Evolutionary conservation across 2,329 filamentous ascomycete species (phyloP), one percentile per base, ranked within the genome.

Genomic region (Davidsoniella australis): DNA sequence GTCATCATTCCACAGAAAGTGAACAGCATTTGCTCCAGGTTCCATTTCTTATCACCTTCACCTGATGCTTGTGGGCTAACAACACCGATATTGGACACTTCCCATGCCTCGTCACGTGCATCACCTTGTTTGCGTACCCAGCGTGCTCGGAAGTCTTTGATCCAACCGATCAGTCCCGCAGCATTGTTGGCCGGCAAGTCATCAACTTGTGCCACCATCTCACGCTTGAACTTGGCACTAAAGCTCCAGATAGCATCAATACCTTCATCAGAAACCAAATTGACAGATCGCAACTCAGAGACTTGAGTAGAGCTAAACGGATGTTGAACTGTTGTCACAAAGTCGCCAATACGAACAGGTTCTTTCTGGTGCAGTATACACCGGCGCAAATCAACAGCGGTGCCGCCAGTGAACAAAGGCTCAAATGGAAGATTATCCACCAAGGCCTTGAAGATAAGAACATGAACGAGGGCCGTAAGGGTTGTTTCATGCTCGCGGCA

Each of bases 51-150:
- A 12, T 41, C 33, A 4, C 2, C 18, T 18, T 29, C 8, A n/a
- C 17, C 38, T 14, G 8, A 40, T 7, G 16, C 17, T 8, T 41
- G 18, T 4, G 41, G 33, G 4, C 16, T 56, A n/a, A 70, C 56
- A 12, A 62, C 61, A 1, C 74, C 73, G 4, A 75, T 52, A 55
- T 76, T 78, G 53, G 69, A 75, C 4, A 76, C 56, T 53, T 70
- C 68, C 67, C 71, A 76, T 1, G 69, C 68, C 2, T 56, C 55
- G 2, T 62, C 57, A 8, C 71, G 64, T 10, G 60, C 55, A 48
- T 62, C 58, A 1, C 71, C 71, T 14, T 73, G 57, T 55, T 67
- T 68, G 1, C 58, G 56, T 3, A 56, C 53, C 54, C 68, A 69
- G 53, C 64, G 68, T 1, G 57, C 55, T 38, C 60, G 58, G 60